A percentile compares a stretch with the other conserved stretches of the same genome.
Conservation (phyloP, 768 basidiomycete species). For the Psilocybe azurescens region DNA sequence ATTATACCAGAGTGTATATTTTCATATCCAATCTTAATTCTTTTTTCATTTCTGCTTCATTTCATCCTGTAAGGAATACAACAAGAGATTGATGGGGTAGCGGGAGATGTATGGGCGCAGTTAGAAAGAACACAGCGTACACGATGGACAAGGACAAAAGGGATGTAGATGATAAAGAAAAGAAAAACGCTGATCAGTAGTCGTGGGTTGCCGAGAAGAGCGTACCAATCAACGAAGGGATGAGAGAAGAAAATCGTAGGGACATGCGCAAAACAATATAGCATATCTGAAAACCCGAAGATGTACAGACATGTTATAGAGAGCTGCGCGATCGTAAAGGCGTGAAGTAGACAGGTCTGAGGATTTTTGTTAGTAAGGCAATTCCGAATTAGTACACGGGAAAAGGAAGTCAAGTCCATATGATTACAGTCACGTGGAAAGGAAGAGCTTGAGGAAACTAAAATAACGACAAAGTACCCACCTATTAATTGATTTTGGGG, state of each 20-base stretch:
- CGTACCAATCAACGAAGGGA: conserved; percentile 16
- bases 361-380: not conserved
- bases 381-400: not conserved
- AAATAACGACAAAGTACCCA: conserved; percentile 58
- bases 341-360: conserved; percentile 4
- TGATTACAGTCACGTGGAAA: conserved; percentile 65
- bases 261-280: conserved; percentile 15
- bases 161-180: conserved; percentile 18
- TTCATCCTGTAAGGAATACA: conserved; percentile 26
- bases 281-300: conserved; percentile 14
- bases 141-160: conserved; percentile 15
- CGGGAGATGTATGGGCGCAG: conserved; percentile 20
- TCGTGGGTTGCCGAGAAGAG: conserved; percentile 15
- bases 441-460: not conserved
- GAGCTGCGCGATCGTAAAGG: conserved; percentile 14
- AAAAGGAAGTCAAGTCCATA: not conserved
- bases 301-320: conserved; percentile 14
- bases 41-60: conserved; percentile 24
- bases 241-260: conserved; percentile 17
- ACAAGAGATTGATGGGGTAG: conserved; percentile 25
- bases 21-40: not conserved
- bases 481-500: conserved; percentile 66
- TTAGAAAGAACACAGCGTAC: conserved; percentile 16
- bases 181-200: conserved; percentile 12
- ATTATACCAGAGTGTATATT: not conserved